phyloP scores from a whole-genome alignment of 1,284 basidiomycete genomes.

The Gymnopus androsaceus region DNA sequence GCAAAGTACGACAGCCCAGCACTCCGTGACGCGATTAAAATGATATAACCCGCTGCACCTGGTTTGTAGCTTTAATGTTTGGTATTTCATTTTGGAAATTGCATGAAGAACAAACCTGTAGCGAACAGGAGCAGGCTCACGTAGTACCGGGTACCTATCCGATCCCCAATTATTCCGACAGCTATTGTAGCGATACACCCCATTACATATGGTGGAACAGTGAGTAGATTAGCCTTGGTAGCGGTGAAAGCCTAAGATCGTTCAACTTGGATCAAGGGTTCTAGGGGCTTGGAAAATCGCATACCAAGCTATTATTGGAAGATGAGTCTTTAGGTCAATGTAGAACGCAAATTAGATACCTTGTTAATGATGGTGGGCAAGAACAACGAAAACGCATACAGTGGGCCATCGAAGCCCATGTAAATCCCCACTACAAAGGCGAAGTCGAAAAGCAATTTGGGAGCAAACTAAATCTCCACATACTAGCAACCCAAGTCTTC shows the following conservation, averaged over 20 bases:
- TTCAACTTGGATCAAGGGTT: slow-evolving; percentile 16
- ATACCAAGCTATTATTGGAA: slow-evolving; percentile 44
- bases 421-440: slow-evolving; percentile 53
- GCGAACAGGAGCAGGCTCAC: slow-evolving; percentile 56
- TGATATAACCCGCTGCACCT: slow-evolving; percentile 63
- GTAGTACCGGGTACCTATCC: slow-evolving; percentile 54
- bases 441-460: slow-evolving; percentile 12
- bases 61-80: slow-evolving; percentile 26
- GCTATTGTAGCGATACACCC: slow-evolving; percentile 59
- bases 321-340: neutral
- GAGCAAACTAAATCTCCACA: slow-evolving; percentile 19
- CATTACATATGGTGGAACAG: slow-evolving; percentile 66
- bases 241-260: slow-evolving; percentile 59
- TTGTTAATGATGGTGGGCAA: slow-evolving; percentile 71
- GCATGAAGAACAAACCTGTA: slow-evolving; percentile 30
- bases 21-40: slow-evolving; percentile 61
- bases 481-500: slow-evolving; percentile 75
- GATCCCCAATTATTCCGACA: slow-evolving; percentile 55
- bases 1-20: slow-evolving; percentile 70
- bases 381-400: slow-evolving; percentile 70
- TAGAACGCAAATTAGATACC: slow-evolving; percentile 34
- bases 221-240: slow-evolving; percentile 41
- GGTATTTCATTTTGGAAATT: neutral
- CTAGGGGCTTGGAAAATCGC: slow-evolving; percentile 17
- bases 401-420: slow-evolving; percentile 48